Evolutionary conservation across 2,329 filamentous ascomycete genomes (phyloP), one percentile per base, ranked within the genome.

Genomic region (Hymenoscyphus occultus): DNA sequence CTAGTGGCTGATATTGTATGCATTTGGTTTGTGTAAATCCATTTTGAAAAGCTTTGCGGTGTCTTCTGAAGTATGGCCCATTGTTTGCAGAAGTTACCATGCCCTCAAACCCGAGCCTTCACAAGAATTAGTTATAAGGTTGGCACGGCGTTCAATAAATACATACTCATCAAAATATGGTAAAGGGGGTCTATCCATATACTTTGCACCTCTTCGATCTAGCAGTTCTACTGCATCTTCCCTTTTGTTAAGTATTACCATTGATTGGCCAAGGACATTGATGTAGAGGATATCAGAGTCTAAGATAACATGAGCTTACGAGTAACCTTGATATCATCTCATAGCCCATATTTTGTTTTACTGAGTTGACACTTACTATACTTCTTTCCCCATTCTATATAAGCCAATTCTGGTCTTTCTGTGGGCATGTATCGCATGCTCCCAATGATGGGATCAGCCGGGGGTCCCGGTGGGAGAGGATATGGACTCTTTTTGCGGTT

Each of bases 141-240:
- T n/a, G 28, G 39, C n/a, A 12, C 13, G 7, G n/a, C 28, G 14
- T 28, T n/a, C 5, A n/a, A 13, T 28, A 22, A 2, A 14, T n/a
- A 31, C 6, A 58, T 56, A 65, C 62, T 64, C 66, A 19, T 65
- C 39, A 14, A 68, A 65, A 16, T 65, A 62, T 39, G 76, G 75
- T 64, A 82, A 81, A n/a, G 76, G 75, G 6, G 80, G 80, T 0
- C 80, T 68, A 69, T 81, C 79, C 35, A 74, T 74, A 66, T 80
- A 82, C 62, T 80, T 82, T 64, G 74, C 74, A 1, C 80, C 80
- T 22, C 78, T 71, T 60, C 77, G 79, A 64, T 81, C 80, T 5
- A 82, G 74, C 2, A 83, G 71, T 22, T 81, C 79, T 7, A 72
- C 68, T 22, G 80, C 79, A 2, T 77, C 76, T 59, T 77, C 71